phyloP scores from a whole-genome alignment of 1,139 yeast species.

The Tardiomyces depauwii region DNA sequence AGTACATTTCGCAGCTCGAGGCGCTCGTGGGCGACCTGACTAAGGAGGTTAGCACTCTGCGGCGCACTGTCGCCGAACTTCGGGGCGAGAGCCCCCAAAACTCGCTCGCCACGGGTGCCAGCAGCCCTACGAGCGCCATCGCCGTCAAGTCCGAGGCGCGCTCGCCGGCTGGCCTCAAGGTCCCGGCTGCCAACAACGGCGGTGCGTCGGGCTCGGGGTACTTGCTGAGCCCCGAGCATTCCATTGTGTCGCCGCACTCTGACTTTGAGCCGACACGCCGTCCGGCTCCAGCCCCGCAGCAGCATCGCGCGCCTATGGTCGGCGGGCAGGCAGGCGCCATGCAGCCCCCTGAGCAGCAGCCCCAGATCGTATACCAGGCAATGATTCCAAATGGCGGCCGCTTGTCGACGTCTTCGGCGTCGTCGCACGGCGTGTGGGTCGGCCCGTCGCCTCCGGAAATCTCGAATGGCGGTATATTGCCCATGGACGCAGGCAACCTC shows the following conservation, averaged over 20 bases:
- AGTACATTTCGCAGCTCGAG: conserved; percentile 23
- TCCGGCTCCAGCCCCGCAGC: background rate
- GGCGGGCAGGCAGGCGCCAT: background rate
- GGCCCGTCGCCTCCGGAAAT: background rate
- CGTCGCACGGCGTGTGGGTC: background rate
- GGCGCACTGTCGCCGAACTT: conserved; percentile 10
- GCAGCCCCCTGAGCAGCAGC: background rate
- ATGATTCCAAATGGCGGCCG: background rate
- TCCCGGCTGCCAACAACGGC: background rate
- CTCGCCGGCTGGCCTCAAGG: conserved; percentile 4
- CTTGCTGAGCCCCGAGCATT: background rate
- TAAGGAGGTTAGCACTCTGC: conserved; percentile 11
- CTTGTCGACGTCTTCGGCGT: background rate
- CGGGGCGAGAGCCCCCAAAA: conserved; percentile 7
- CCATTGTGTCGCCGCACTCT: background rate
- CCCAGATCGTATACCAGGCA: background rate
- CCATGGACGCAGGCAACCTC: no score
- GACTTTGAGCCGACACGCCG: background rate
- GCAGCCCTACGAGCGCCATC: conserved; percentile 3
- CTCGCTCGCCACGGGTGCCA: conserved; percentile 1
- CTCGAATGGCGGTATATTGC: no score
- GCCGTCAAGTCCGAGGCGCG: background rate
- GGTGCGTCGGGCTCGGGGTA: background rate
- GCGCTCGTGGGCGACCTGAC: conserved; percentile 15
- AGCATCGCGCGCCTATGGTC: conserved; percentile 6